Percentiles rank a stretch among this genome's conserved stretches.
These are phyloP conservation scores for Pseudogymnoascus sp. DNA, from an alignment of 2,329 filamentous ascomycete genomes.

Conservation along the genomic window DNA sequence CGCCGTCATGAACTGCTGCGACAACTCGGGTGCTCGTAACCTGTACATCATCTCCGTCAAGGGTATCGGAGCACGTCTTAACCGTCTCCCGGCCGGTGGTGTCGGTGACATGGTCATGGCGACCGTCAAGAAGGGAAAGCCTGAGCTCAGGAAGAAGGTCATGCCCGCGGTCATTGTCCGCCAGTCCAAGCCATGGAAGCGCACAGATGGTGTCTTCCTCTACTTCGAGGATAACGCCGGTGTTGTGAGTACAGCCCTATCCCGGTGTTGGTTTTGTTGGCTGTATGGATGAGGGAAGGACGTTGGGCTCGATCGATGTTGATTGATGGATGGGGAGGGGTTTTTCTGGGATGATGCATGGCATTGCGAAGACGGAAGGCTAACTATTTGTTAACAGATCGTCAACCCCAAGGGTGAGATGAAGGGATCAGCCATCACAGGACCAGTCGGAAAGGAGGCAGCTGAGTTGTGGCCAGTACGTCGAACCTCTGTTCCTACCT, in stretches of 20 bases:
- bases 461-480: conserved; percentile 98
- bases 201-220: conserved; percentile 95
- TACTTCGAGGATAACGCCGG: conserved; percentile 99
- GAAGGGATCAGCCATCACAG: conserved; percentile 99
- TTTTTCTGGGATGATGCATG: neutral
- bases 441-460: conserved; percentile 98
- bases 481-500: conserved; percentile 21
- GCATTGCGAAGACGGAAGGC: conserved; percentile 18
- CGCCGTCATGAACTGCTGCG: conserved; percentile 99
- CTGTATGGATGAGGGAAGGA: neutral
- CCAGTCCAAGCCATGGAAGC: conserved; percentile 99
- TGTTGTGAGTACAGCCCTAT: conserved; percentile 62
- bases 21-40: conserved; percentile 98
- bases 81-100: conserved; percentile 93
- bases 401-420: conserved; percentile 99
- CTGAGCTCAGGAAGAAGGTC: conserved; percentile 99
- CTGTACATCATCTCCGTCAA: conserved; percentile 99
- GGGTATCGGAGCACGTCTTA: conserved; percentile 94
- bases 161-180: conserved; percentile 98
- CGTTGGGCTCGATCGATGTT: neutral
- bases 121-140: conserved; percentile 99
- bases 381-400: conserved; percentile 54
- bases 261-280: conserved; percentile 7
- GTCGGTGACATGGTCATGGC: conserved; percentile 99
- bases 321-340: neutral